Evolutionary conservation across 1,139 yeast species (phyloP).

Genomic region (Saccharomyces hybrid): DNA sequence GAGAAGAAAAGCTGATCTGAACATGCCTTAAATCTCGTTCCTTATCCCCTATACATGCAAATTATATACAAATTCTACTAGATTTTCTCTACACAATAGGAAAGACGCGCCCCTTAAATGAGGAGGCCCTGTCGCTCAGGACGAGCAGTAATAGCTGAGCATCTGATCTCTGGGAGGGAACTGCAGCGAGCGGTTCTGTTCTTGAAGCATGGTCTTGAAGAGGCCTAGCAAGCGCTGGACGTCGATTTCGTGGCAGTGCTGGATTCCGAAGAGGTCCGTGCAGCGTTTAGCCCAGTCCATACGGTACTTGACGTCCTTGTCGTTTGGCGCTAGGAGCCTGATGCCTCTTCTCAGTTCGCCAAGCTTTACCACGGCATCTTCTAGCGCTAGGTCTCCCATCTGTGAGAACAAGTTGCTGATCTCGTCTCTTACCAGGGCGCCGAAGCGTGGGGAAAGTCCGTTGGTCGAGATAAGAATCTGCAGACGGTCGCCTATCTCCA

Average conservation of each 20-base stretch:
- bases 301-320: conserved; percentile 20
- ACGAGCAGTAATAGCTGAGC: conserved; percentile 5
- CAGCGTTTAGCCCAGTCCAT: conserved; percentile 30
- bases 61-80: neutral
- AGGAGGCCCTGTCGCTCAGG: conserved; percentile 1
- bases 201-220: conserved; percentile 16
- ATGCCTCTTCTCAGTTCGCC: conserved; percentile 22
- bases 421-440: conserved; percentile 27
- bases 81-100: neutral
- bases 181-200: neutral
- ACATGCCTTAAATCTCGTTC: neutral
- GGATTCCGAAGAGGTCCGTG: conserved; percentile 27
- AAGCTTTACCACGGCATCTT: conserved; percentile 20
- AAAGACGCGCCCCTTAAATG: conserved; percentile 1
- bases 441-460: conserved; percentile 30
- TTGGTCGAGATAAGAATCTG: conserved; percentile 30
- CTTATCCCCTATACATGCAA: neutral
- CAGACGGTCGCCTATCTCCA: conserved; percentile 12
- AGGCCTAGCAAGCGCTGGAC: conserved; percentile 16
- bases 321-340: conserved; percentile 13
- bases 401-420: conserved; percentile 13
- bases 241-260: conserved; percentile 22
- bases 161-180: conserved; percentile 8
- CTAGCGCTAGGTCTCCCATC: conserved; percentile 15
- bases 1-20: neutral